Conservation (phyloP, 352 stramenopile species). For the Phytopythium delawarense region DNA sequence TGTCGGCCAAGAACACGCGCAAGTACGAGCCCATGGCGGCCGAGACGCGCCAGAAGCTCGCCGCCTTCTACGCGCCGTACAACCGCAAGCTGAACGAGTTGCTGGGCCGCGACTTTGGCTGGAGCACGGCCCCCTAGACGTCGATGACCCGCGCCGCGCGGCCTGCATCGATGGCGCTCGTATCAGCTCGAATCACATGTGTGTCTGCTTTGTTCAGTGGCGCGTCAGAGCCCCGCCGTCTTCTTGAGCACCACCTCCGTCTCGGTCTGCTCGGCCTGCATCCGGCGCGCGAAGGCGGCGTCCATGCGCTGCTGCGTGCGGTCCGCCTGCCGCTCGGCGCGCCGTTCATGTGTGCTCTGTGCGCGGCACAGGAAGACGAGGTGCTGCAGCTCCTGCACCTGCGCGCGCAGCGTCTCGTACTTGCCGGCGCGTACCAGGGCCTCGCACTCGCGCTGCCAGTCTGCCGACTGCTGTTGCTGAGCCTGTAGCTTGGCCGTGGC, state of each 20-base stretch:
- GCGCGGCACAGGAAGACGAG: slow-evolving; percentile 59
- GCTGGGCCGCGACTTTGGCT: slow-evolving; percentile 56
- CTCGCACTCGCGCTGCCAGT: slow-evolving; percentile 34
- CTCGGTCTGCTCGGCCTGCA: slow-evolving; percentile 56
- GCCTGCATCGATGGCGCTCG: not conserved
- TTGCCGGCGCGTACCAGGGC: slow-evolving; percentile 28
- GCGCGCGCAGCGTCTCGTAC: slow-evolving; percentile 46
- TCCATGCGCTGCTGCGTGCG: slow-evolving; percentile 25
- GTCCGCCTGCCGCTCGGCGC: slow-evolving; percentile 31
- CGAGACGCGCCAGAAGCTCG: slow-evolving; percentile 49
- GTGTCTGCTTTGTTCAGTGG: slow-evolving; percentile 13
- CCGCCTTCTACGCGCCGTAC: slow-evolving; percentile 78
- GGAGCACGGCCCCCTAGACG: slow-evolving; percentile 23
- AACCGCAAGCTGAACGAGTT: slow-evolving; percentile 74
- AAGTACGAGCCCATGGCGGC: slow-evolving; percentile 74
- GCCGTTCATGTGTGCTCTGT: slow-evolving; percentile 42
- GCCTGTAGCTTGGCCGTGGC: slow-evolving; percentile 34
- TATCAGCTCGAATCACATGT: not conserved
- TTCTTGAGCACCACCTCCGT: slow-evolving; percentile 64
- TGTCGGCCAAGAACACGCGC: slow-evolving; percentile 83
- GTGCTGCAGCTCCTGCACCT: slow-evolving; percentile 65
- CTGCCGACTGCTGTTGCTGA: slow-evolving; percentile 25
- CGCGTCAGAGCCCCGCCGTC: not conserved
- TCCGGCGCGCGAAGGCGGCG: slow-evolving; percentile 29
- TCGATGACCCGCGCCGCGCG: not conserved